Base-by-base conservation (phyloP, 305 asterid genomes). In the Fraxinus albicans region DNA sequence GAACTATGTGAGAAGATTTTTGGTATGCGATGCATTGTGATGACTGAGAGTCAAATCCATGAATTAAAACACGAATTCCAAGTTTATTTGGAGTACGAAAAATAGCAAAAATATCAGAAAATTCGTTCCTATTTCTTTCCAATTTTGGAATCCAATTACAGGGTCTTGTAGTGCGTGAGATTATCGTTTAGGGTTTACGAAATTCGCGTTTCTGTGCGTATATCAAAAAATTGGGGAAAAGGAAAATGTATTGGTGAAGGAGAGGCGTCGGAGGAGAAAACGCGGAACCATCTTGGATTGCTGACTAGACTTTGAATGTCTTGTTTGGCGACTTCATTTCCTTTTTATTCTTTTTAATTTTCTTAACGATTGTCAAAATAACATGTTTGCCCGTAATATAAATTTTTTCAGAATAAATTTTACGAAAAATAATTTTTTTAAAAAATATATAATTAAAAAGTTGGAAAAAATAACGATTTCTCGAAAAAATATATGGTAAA, bases 21-120 rank as follows among this genome's bases (percentile, higher is more conserved):
- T 23, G 93, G 94, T 44, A 94, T 34, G 58, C 94, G 94, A 85
- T 91, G 93, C 97, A 94, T 94, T 81, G 86, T 88, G 17, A 79
- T 53, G 72, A 83, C 4, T 77, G 73, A 2, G 55, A 84, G 84
- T 80, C 86, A 84, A 84, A 89, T 91, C 97, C 99, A 95, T 95
- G 91, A 85, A 88, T 81, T 82, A 84, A 78, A 73, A 35, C 77
- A 35, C 23, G 7, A 73, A 35, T 35, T 34, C 53, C 27, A 17
- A 73, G 77, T 15, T 35, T 73, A 19, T 12, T 27, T 17, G 42
- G 76, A 72, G 76, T 34, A 72, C 9, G 25, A 21, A 33, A 72
- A 70, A 70, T 31, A 69, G 29, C 21, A 31, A 27, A 69, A 29
- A 70, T 4, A 35, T 73, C 50, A 35, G 47, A n/a, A 73, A 73